These are phyloP conservation scores for Theobroma grandiflorum DNA, from an alignment of 441 rosid species.

Conservation along the genomic window DNA sequence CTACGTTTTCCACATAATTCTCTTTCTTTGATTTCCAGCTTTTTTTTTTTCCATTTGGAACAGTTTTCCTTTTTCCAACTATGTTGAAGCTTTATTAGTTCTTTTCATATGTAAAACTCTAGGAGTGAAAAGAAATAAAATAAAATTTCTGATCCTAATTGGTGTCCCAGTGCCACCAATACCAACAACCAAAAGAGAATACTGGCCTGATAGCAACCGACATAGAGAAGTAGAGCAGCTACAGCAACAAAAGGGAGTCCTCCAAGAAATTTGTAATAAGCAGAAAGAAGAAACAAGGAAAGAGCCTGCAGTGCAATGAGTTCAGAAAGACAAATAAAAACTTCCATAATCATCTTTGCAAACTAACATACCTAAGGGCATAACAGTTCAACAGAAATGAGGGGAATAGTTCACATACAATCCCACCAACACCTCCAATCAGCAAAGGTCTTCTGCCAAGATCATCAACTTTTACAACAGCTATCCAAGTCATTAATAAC, in stretches of 20 bases:
- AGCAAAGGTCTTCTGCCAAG: conserved; percentile 94
- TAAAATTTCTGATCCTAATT: background rate
- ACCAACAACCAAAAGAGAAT: conserved; percentile 29
- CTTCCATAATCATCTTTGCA: conserved; percentile 11
- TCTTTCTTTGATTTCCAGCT: background rate
- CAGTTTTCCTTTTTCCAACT: background rate
- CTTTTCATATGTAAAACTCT: background rate
- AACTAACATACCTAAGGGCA: background rate
- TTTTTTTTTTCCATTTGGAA: background rate
- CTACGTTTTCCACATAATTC: background rate
- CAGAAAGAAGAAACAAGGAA: conserved; percentile 84
- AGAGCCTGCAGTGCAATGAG: conserved; percentile 59
- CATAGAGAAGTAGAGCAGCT: conserved; percentile 87
- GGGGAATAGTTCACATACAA: conserved; percentile 59
- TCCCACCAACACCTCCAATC: conserved; percentile 91
- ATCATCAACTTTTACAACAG: conserved; percentile 93
- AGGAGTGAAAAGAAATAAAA: background rate
- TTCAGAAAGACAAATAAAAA: conserved; percentile 10
- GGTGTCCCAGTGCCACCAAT: background rate
- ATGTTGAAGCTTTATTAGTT: background rate
- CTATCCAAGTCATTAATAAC: conserved; percentile 93
- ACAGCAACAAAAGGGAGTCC: conserved; percentile 81
- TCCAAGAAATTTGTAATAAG: conserved; percentile 88
- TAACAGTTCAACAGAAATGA: conserved; percentile 5
- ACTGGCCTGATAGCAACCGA: conserved; percentile 92